Evolutionary conservation across 1,139 yeast genomes (phyloP), one percentile per base, ranked within the genome.

Genomic region (Kodamaea sp.): DNA sequence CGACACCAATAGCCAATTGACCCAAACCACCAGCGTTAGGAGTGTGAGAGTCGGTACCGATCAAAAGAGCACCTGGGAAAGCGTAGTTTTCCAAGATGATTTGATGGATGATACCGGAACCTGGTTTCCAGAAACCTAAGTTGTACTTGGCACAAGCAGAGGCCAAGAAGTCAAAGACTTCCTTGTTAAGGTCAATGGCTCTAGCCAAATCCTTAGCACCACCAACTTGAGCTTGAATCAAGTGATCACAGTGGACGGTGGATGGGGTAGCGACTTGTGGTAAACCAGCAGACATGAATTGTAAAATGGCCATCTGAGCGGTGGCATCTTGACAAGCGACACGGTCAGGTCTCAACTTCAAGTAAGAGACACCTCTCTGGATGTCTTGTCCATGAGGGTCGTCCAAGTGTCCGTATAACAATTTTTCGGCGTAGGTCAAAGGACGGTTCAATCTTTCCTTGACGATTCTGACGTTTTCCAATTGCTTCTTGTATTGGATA

Each of bases 271-370:
- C 96, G 40, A 89, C 97, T 55, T 78, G 77, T 47, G 95, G 95
- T 76, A 92, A 72, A 59, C 95, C 95, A 50, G 96, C 96, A 51
- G 96, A 84, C 97, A 90, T 90, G 70, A 90, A 90, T 76, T 92
- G 98, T 63, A 92, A 76, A 57, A 92, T 87, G 50, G 97, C 97
- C 98, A 92, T 92, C 75, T 92, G 98, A 51, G 98, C 98, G 47
- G 97, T 90, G 53, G 98, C 98, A 78, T 92, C 98, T 76, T 92
- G 98, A 79, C 97, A 90, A 43, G 98, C 97, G 55, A 92, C 97
- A 74, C 98, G 87, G 70, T 92, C 98, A 41, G 98, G 98, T 74
- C 97, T 86, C 65, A 92, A 82, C 73, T 92, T 90, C 71, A 92
- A 78, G 76, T 92, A 92, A 26, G 96, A 85, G 43, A 84, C 86